Percentiles rank a stretch among this genome's conserved stretches.
Evolutionary conservation across 2,329 filamentous ascomycete species (phyloP).

Genomic region (Thyridium curvatum): DNA sequence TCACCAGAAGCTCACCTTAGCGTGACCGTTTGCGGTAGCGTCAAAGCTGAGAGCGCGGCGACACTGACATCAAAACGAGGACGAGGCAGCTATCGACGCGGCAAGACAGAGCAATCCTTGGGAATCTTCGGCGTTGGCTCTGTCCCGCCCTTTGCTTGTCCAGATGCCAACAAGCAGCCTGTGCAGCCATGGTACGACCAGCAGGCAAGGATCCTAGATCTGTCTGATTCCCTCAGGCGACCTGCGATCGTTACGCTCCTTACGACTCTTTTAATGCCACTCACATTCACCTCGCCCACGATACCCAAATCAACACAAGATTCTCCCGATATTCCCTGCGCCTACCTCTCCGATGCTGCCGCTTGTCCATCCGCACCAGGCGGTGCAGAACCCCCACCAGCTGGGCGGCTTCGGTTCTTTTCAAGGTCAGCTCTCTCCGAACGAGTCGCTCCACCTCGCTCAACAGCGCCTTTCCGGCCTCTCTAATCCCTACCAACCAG

Average conservation of each 20-base stretch:
- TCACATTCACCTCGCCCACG: background rate
- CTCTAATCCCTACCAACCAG: constrained; percentile 9
- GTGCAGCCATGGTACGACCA: constrained; percentile 33
- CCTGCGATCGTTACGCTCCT: constrained; percentile 6
- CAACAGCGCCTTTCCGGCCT: constrained; percentile 10
- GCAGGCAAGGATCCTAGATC: constrained; percentile 31
- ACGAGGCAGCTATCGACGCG: no score
- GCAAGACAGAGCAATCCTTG: no score
- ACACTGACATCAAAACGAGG: no score
- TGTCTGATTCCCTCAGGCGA: constrained; percentile 2
- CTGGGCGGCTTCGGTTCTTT: constrained; percentile 26
- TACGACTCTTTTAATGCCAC: constrained; percentile 6
- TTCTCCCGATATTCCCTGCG: background rate
- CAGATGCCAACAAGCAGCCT: constrained; percentile 31
- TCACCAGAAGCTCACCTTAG: no score
- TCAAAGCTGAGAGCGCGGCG: no score
- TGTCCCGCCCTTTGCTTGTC: constrained; percentile 9
- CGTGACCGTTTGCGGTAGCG: no score
- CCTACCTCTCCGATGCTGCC: constrained; percentile 35
- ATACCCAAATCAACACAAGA: background rate
- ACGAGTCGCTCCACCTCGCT: constrained; percentile 16
- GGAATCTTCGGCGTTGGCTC: constrained; percentile 5
- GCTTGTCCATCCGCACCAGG: constrained; percentile 42
- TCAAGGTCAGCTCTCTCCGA: constrained; percentile 19
- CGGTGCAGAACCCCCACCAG: constrained; percentile 34